phyloP scores from a whole-genome alignment of 1,284 basidiomycete species.

The Golubevia pallescens region DNA sequence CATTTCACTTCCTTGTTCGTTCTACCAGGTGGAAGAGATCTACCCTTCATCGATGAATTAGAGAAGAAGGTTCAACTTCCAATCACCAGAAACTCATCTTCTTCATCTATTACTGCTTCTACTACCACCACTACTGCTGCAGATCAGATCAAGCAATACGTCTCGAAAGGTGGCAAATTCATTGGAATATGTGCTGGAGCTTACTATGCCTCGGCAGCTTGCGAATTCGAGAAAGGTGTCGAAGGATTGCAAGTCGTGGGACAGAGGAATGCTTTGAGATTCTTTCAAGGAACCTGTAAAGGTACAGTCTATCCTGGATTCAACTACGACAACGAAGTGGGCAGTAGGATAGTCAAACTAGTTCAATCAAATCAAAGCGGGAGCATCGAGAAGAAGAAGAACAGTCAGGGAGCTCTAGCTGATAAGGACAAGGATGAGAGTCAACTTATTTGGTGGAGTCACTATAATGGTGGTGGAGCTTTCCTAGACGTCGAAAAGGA shows the following conservation, averaged over 20 bases:
- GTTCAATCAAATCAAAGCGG: too few relatives aligned
- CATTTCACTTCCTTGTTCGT: conserved; percentile 35
- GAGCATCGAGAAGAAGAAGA: too few relatives aligned
- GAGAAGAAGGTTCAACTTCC: conserved; percentile 9
- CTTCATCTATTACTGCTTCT: conserved; percentile 7
- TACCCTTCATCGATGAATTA: conserved; percentile 41
- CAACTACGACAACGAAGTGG: conserved; percentile 68
- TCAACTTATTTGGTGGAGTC: too few relatives aligned
- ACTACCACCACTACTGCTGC: conserved; percentile 7
- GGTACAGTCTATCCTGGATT: conserved; percentile 71
- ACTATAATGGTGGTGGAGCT: conserved; percentile 2
- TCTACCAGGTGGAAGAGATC: conserved; percentile 44
- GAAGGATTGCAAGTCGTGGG: conserved; percentile 67
- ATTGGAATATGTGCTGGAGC: conserved; percentile 74
- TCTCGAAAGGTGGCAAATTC: conserved; percentile 74
- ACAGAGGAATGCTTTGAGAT: conserved; percentile 68
- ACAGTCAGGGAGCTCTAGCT: too few relatives aligned
- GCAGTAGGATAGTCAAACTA: conserved; percentile 31
- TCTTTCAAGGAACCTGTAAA: conserved; percentile 70
- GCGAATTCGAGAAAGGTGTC: conserved; percentile 69
- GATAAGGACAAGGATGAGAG: too few relatives aligned
- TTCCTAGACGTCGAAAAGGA: not conserved
- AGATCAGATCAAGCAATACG: conserved; percentile 70
- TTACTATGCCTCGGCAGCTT: conserved; percentile 68
- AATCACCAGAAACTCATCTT: not conserved